Evolutionary conservation across 2,329 filamentous ascomycete species (phyloP).

Genomic region (Venturia asperata): DNA sequence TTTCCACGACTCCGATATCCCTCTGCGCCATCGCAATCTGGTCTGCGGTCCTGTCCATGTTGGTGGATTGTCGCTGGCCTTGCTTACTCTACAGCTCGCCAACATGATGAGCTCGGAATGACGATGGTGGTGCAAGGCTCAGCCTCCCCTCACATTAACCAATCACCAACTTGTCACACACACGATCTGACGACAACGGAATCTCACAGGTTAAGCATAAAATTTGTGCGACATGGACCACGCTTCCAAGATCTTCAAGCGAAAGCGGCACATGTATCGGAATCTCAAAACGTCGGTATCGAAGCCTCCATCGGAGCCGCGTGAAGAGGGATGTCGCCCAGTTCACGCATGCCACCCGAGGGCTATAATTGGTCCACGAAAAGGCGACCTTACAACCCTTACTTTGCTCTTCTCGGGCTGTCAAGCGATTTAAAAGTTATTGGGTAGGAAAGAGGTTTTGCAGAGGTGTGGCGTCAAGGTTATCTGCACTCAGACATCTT

Average conservation of each 20-base stretch:
- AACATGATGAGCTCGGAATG: not conserved
- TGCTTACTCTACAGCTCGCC: not conserved
- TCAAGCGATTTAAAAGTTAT: not conserved
- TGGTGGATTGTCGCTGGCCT: not conserved
- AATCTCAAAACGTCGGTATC: not conserved
- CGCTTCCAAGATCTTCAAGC: not conserved
- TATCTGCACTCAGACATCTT: not conserved
- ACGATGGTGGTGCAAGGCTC: not conserved
- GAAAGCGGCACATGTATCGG: not conserved
- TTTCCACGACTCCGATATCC: not conserved
- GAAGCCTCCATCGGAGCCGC: slow-evolving; percentile 6
- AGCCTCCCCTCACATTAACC: not conserved
- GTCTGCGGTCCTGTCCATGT: not conserved
- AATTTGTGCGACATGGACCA: not conserved
- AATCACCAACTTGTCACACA: not conserved
- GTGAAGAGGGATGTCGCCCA: not conserved
- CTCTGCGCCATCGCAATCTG: not conserved
- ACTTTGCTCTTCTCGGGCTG: not conserved
- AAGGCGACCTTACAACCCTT: not conserved
- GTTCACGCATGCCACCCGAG: not conserved
- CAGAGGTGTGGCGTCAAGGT: not conserved
- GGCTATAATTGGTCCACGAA: slow-evolving; percentile 3
- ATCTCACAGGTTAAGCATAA: not conserved
- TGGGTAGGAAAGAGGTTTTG: not conserved
- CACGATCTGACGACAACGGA: not conserved